Base-by-base conservation (phyloP, 176 grass and related monocot genomes). In the Oryza longistaminata region DNA sequence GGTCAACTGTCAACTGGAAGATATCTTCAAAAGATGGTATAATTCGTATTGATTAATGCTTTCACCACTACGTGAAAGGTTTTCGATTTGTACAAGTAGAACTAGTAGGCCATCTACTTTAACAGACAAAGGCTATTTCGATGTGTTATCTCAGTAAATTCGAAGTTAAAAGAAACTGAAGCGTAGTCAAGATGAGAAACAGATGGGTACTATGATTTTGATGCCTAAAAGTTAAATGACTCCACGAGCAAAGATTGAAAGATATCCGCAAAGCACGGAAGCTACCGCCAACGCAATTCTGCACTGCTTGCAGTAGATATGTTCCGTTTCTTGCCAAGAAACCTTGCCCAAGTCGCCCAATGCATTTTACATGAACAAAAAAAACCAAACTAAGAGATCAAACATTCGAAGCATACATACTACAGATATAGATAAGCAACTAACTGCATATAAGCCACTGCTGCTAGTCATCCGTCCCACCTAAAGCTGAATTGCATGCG, bases 101-200 rank as follows among this genome's bases (percentile, higher is more conserved):
- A 66, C 61, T 67, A 17, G 79, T 49, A 70, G 58, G 11, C 46
- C 33, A 81, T 42, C 11, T 61, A 22, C 39, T 83, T 65, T 17
- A 15, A 46, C 39, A 67, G 26, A 81, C 29, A 81, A n/a, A n/a
- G 46, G 71, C 35, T 62, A 64, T 64, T 64, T 34, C 53, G 64
- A 26, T 83, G 81, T 72, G 53, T 16, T 21, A 17, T 35, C 22
- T 19, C 7, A 33, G 66, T 61, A 55, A 14, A 64, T 74, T 61
- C 7, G 74, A 45, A 6, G 49, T 52, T 80, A 48, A 24, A 24
- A 9, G 40, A 81, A 50, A 81, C 15, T 25, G 64, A 29, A 40
- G 31, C 40, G 48, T 71, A 43, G n/a, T 80, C 40, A 7, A 64
- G 37, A 64, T 73, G 70, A 65, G 88, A 71, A 39, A 75, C 49